Evolutionary conservation across 2,329 filamentous ascomycete species (phyloP).

Genomic region (Fusarium dlaminii): DNA sequence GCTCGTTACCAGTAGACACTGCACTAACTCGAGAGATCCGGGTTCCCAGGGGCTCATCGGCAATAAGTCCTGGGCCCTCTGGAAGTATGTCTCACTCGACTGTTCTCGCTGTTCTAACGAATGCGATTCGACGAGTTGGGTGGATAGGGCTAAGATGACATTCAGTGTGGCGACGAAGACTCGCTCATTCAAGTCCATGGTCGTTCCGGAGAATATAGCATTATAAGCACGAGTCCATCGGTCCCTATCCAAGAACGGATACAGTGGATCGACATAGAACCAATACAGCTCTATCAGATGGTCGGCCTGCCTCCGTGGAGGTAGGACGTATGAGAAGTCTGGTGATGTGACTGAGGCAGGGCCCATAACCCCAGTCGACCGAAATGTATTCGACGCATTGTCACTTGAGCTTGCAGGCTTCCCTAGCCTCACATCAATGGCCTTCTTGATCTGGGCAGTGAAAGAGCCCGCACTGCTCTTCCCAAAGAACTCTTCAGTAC

Average conservation of each 20-base stretch:
- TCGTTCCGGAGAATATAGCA: slow-evolving; percentile 52
- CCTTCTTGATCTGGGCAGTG: slow-evolving; percentile 56
- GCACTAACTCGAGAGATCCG: slow-evolving; percentile 55
- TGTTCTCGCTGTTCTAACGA: slow-evolving; percentile 51
- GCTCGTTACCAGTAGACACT: slow-evolving; percentile 57
- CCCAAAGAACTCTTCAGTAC: slow-evolving; percentile 56
- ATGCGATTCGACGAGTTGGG: slow-evolving; percentile 55
- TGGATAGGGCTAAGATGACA: slow-evolving; percentile 57
- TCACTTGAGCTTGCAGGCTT: slow-evolving; percentile 7
- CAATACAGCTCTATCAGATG: slow-evolving; percentile 57
- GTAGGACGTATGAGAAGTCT: slow-evolving; percentile 52
- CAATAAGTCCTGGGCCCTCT: slow-evolving; percentile 53
- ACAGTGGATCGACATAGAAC: slow-evolving; percentile 57
- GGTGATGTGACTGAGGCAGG: slow-evolving; percentile 24
- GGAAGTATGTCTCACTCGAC: slow-evolving; percentile 53
- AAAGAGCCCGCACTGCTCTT: slow-evolving; percentile 59
- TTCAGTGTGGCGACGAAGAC: slow-evolving; percentile 57
- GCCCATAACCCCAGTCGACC: neutral
- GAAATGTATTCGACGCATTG: neutral
- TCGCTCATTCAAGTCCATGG: slow-evolving; percentile 50
- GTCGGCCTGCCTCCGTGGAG: slow-evolving; percentile 56
- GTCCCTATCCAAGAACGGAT: slow-evolving; percentile 54
- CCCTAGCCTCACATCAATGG: slow-evolving; percentile 49
- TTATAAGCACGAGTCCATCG: slow-evolving; percentile 52
- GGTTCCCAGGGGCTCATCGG: slow-evolving; percentile 55